Evolutionary conservation across 2,329 filamentous ascomycete species (phyloP).

Genomic region (Rhynchosporium graminicola): DNA sequence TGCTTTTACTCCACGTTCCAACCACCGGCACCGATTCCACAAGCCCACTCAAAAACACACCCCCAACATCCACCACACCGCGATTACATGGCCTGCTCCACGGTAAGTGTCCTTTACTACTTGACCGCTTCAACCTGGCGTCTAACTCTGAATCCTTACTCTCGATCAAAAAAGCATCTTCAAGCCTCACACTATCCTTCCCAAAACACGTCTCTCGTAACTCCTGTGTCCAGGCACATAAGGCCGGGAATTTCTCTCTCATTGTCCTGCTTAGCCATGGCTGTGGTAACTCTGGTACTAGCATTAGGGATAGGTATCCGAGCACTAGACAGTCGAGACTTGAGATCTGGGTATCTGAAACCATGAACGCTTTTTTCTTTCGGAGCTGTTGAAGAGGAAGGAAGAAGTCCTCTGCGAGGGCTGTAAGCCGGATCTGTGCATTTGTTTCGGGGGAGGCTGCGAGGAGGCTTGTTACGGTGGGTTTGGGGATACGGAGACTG

Average conservation of each 20-base stretch:
- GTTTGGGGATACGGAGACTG: conserved; percentile 40
- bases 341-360: conserved; percentile 54
- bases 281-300: conserved; percentile 60
- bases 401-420: conserved; percentile 70
- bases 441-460: conserved; percentile 70
- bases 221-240: conserved; percentile 48
- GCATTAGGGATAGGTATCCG: conserved; percentile 77
- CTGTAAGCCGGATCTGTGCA: conserved; percentile 74
- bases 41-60: conserved; percentile 34
- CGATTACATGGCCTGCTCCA: conserved; percentile 38
- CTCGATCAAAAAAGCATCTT: conserved; percentile 33
- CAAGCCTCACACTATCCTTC: conserved; percentile 29
- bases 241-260: conserved; percentile 47
- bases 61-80: conserved; percentile 34
- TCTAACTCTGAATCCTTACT: conserved; percentile 17
- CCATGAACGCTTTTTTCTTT: conserved; percentile 55
- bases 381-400: conserved; percentile 68
- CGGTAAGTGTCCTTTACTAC: conserved; percentile 32
- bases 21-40: conserved; percentile 38
- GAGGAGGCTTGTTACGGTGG: conserved; percentile 54
- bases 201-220: conserved; percentile 45
- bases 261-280: conserved; percentile 63
- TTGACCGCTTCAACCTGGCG: conserved; percentile 18
- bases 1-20: conserved; percentile 35
- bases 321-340: conserved; percentile 78